Conservation (phyloP, 2,329 filamentous ascomycete species). For the Arthrobotrys entomopaga region DNA sequence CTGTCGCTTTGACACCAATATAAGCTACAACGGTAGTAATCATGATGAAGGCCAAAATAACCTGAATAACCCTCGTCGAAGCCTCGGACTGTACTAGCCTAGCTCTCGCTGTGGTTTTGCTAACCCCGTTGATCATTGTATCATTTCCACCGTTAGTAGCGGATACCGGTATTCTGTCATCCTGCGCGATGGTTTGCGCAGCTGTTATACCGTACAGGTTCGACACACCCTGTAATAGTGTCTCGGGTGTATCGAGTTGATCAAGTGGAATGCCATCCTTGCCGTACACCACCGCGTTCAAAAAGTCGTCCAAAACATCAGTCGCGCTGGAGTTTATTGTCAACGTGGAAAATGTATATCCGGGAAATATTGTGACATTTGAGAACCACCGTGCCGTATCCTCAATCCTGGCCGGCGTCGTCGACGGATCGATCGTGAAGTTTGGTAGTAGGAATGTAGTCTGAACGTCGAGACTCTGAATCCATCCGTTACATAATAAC, state of each 20-base stretch:
- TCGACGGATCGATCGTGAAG: slow-evolving; percentile 19
- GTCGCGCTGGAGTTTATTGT: slow-evolving; percentile 7
- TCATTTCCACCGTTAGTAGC: slow-evolving; percentile 8
- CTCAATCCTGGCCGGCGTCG: slow-evolving; percentile 9
- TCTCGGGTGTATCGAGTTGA: slow-evolving; percentile 29
- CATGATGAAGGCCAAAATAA: slow-evolving; percentile 60
- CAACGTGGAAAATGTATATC: slow-evolving; percentile 29
- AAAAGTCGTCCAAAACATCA: slow-evolving; percentile 36
- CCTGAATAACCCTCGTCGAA: slow-evolving; percentile 60
- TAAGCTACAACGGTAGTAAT: slow-evolving; percentile 58
- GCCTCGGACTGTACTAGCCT: slow-evolving; percentile 58
- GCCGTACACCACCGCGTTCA: slow-evolving; percentile 38
- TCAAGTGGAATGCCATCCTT: slow-evolving; percentile 22
- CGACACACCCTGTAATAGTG: slow-evolving; percentile 37
- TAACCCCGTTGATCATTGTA: slow-evolving; percentile 22
- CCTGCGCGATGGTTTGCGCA: slow-evolving; percentile 58
- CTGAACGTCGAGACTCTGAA: slow-evolving; percentile 23
- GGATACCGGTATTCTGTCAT: slow-evolving; percentile 36
- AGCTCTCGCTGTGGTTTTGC: slow-evolving; percentile 26
- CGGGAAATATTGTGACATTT: slow-evolving; percentile 12
- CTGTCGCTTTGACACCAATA: slow-evolving; percentile 56
- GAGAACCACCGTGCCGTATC: slow-evolving; percentile 44
- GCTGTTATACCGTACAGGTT: slow-evolving; percentile 59
- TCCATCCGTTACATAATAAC: slow-evolving; percentile 38
- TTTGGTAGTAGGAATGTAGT: slow-evolving; percentile 33